Conservation (phyloP, 2,329 filamentous ascomycete species). For the Pleochaeta shiraiana region DNA sequence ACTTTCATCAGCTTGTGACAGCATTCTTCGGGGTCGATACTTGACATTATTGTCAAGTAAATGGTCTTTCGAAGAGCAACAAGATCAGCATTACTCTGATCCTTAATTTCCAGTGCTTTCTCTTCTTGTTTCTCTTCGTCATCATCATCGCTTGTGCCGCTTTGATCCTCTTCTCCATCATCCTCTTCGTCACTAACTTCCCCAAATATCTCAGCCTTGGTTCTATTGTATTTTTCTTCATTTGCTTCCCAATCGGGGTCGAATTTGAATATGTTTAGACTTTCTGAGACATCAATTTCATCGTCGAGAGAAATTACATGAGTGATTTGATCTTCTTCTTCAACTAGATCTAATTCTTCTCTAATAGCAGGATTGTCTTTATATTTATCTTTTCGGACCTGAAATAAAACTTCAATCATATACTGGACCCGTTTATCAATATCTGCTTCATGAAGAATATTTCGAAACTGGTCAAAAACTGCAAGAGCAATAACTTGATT, state of each 20-base stretch:
- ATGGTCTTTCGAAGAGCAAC: conserved; percentile 87
- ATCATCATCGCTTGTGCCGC: conserved; percentile 37
- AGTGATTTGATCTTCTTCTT: conserved; percentile 96
- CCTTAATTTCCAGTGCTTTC: conserved; percentile 84
- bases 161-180: conserved; percentile 22
- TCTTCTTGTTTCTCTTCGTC: conserved; percentile 57
- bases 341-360: conserved; percentile 85
- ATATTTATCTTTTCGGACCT: conserved; percentile 89
- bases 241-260: conserved; percentile 79
- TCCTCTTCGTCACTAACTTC: conserved; percentile 76
- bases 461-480: conserved; percentile 90
- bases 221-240: conserved; percentile 69
- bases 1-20: conserved; percentile 96
- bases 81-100: conserved; percentile 89
- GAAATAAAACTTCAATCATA: conserved; percentile 96
- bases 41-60: conserved; percentile 95
- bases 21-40: conserved; percentile 87
- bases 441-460: conserved; percentile 86
- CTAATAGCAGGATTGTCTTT: conserved; percentile 82
- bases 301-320: conserved; percentile 68
- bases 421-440: conserved; percentile 99
- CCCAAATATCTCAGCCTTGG: conserved; percentile 86
- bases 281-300: conserved; percentile 65
- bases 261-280: conserved; percentile 87
- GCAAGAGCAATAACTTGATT: conserved; percentile 67